These are phyloP conservation scores for Saccharomyces jurei DNA, from an alignment of 805 yeast genomes.

Conservation along the genomic window DNA sequence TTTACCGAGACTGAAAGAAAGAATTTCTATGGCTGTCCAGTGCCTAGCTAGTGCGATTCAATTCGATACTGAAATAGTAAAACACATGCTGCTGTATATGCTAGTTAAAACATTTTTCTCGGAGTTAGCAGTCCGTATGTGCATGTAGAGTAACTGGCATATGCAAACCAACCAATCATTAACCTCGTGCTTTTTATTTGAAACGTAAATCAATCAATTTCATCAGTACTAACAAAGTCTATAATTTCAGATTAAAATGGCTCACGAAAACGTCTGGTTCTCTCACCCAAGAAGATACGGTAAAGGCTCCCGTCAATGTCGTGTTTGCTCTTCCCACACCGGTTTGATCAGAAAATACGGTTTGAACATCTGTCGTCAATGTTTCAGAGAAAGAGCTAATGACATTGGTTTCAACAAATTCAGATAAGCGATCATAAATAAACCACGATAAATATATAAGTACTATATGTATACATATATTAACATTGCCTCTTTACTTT, in stretches of 20 bases:
- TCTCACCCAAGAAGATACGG: constrained; percentile 99
- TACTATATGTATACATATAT: constrained; percentile 5
- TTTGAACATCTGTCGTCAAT: constrained; percentile 98
- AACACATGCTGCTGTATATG: not conserved
- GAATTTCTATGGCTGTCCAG: not conserved
- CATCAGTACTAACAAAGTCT: not conserved
- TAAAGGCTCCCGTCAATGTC: constrained; percentile 99
- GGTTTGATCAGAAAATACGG: constrained; percentile 99
- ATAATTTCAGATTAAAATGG: constrained; percentile 57
- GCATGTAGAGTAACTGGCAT: not conserved
- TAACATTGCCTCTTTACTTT: not conserved
- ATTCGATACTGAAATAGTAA: no score
- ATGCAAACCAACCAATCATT: not conserved
- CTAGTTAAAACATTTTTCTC: not conserved
- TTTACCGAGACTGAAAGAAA: not conserved
- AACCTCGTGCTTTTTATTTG: not conserved
- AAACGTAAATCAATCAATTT: not conserved
- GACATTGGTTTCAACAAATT: constrained; percentile 99
- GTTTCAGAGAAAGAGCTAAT: constrained; percentile 99
- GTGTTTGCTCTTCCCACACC: constrained; percentile 96
- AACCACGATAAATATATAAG: not conserved
- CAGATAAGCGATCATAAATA: constrained; percentile 56
- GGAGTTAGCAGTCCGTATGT: not conserved
- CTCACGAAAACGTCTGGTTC: constrained; percentile 99
- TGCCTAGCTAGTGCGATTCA: no score